Evolutionary conservation across 2,329 filamentous ascomycete genomes (phyloP).

Genomic region (Apiospora rasikravindrae): DNA sequence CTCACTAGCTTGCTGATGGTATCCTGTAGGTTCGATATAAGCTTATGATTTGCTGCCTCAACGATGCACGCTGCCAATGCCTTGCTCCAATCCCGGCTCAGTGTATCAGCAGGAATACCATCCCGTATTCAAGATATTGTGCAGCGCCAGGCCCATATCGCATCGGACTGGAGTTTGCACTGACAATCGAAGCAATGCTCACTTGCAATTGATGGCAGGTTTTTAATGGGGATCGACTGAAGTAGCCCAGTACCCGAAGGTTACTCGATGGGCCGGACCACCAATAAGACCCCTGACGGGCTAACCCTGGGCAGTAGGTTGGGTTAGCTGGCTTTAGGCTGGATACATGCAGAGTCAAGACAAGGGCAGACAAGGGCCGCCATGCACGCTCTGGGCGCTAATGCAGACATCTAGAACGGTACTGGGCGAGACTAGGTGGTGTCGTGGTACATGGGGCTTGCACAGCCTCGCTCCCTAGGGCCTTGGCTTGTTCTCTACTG

Average conservation of each 20-base stretch:
- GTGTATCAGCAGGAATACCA: neutral
- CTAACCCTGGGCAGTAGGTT: neutral
- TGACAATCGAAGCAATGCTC: neutral
- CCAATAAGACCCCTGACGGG: neutral
- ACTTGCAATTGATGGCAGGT: neutral
- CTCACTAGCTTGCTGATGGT: neutral
- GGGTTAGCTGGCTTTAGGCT: neutral
- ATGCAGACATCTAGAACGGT: conserved; percentile 12
- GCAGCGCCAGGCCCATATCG: neutral
- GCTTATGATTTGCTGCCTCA: neutral
- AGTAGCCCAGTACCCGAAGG: neutral
- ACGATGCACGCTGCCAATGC: neutral
- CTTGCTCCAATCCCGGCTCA: neutral
- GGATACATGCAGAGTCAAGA: neutral
- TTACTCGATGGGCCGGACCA: neutral
- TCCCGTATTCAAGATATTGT: neutral
- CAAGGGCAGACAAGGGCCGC: neutral
- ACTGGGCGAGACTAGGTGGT: conserved; percentile 6
- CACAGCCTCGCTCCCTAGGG: conserved; percentile 9
- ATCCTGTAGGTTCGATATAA: neutral
- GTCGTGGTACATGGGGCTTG: conserved; percentile 12
- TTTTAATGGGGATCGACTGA: conserved; percentile 2
- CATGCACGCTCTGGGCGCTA: conserved; percentile 16
- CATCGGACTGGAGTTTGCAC: neutral
- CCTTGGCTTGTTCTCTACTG: conserved; percentile 6